Evolutionary conservation across 2,329 filamentous ascomycete genomes (phyloP), one percentile per base, ranked within the genome.

Genomic region (Paecilomyces variotii): DNA sequence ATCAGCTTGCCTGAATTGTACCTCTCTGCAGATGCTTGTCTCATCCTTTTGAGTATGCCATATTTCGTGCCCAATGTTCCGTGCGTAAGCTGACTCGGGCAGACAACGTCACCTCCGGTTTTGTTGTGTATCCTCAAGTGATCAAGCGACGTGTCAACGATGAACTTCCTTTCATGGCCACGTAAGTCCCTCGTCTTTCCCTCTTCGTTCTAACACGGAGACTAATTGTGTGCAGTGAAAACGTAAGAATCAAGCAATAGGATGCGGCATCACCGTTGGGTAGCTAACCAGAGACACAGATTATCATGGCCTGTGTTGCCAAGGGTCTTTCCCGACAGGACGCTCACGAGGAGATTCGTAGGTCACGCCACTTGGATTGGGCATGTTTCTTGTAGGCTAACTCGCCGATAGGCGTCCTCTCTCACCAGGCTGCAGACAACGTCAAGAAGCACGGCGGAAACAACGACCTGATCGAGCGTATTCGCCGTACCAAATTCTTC

Each of bases 131-230:
- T 74, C 89, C 90, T 26, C 82, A 84, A 58, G 80, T 86, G 58
- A 90, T 95, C 70, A 79, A 81, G 60, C 79, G 82, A 59, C 86
- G 82, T 62, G 79, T 95, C 53, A 82, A 86, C 65, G 82, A 86
- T 61, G 89, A 95, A 75, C 83, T 97, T 12, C 92, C 92, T 0
- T 96, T 96, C 76, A 95, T 93, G 88, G 82, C 86, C 6, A 91
- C 87, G 6, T 81, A 82, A 67, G 79, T 69, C 45, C 10, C 34
- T 9, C 11, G n/a, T 24, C 24, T 52, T 27, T 14, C 51, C 28
- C 26, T 27, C 4, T 53, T 53, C 24, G 51, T 45, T 45, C 24
- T 25, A 53, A 53, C 19, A 24, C 4, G 39, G n/a, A n/a, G n/a
- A 24, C 39, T 45, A 45, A 45, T 14, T 45, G n/a, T 14, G n/a